Conservation (phyloP, 345 rosid species). For the Brassica carinata region DNA sequence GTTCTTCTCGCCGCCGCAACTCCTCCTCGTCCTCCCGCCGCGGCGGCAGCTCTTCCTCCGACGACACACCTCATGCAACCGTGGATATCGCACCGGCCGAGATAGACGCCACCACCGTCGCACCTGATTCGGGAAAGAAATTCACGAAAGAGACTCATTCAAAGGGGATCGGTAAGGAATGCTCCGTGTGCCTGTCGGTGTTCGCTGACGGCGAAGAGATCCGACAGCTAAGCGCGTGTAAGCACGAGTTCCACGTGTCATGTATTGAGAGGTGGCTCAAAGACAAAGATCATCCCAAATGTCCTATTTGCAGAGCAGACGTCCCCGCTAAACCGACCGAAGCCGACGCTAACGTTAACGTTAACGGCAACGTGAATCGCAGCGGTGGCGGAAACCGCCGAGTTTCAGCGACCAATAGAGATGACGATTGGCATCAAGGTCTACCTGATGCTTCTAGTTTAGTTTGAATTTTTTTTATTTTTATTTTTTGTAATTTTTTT, state of each 20-base stretch:
- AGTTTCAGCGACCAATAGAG: slow-evolving; percentile 33
- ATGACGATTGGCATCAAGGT: slow-evolving; percentile 65
- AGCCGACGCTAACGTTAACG: slow-evolving; percentile 12
- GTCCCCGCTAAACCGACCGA: slow-evolving; percentile 49
- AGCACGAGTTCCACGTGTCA: slow-evolving; percentile 67
- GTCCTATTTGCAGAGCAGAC: slow-evolving; percentile 75
- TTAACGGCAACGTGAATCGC: slow-evolving; percentile 26
- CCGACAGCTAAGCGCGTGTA: slow-evolving; percentile 56
- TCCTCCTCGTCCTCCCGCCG: slow-evolving; percentile 25
- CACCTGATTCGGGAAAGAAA: slow-evolving; percentile 40
- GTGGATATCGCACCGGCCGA: background rate
- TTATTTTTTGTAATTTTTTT: background rate
- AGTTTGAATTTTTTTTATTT: slow-evolving; percentile 46
- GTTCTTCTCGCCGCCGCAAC: slow-evolving; percentile 46
- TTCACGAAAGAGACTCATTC: slow-evolving; percentile 49
- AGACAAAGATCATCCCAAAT: slow-evolving; percentile 51
- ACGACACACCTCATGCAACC: slow-evolving; percentile 7
- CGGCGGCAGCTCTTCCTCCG: slow-evolving; percentile 5
- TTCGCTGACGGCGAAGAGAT: slow-evolving; percentile 62
- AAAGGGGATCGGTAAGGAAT: slow-evolving; percentile 61
- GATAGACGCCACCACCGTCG: background rate
- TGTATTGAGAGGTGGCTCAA: slow-evolving; percentile 74
- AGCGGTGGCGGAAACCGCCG: slow-evolving; percentile 20
- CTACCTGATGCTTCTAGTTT: slow-evolving; percentile 70
- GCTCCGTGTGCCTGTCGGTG: slow-evolving; percentile 68